Conservation (phyloP, 495 filamentous ascomycete species). For the Bombardia bombarda region DNA sequence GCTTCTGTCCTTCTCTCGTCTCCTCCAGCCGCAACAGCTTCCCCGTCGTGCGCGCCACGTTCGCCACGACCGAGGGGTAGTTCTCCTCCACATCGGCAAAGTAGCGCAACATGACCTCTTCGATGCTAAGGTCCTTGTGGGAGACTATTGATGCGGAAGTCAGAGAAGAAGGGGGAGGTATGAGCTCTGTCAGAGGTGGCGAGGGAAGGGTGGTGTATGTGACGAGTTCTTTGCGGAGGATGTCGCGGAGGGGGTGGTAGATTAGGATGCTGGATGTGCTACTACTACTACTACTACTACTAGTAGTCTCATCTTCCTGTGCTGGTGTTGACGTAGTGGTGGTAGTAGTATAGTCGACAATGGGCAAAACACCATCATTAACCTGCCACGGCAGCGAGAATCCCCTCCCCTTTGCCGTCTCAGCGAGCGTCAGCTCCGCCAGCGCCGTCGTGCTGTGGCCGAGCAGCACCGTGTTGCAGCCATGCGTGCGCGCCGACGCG, state of each 20-base stretch:
- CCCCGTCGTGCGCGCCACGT: constrained; percentile 80
- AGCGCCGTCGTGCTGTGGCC: constrained; percentile 82
- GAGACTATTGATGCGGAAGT: constrained; percentile 38
- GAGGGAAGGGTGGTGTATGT: constrained; percentile 43
- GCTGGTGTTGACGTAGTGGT: not conserved
- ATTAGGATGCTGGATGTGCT: constrained; percentile 1
- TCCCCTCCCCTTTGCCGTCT: constrained; percentile 86
- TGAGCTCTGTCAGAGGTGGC: constrained; percentile 16
- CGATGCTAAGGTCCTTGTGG: constrained; percentile 75
- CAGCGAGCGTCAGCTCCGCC: constrained; percentile 75
- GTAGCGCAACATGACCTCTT: constrained; percentile 82
- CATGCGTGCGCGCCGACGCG: constrained; percentile 46
- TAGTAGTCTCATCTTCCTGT: too few relatives aligned
- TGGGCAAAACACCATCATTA: constrained; percentile 58
- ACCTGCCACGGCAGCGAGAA: constrained; percentile 73
- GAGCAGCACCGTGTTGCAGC: constrained; percentile 67
- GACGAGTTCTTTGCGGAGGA: constrained; percentile 70
- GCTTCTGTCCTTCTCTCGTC: not conserved
- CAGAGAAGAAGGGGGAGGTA: not conserved
- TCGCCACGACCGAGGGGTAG: constrained; percentile 87
- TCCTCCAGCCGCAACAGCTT: constrained; percentile 49
- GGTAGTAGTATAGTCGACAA: constrained; percentile 37
- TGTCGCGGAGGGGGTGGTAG: constrained; percentile 54
- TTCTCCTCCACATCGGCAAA: constrained; percentile 79
- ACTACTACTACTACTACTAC: not conserved